Conservation (phyloP, 805 yeast species). For the Ogataea dorogensis region DNA sequence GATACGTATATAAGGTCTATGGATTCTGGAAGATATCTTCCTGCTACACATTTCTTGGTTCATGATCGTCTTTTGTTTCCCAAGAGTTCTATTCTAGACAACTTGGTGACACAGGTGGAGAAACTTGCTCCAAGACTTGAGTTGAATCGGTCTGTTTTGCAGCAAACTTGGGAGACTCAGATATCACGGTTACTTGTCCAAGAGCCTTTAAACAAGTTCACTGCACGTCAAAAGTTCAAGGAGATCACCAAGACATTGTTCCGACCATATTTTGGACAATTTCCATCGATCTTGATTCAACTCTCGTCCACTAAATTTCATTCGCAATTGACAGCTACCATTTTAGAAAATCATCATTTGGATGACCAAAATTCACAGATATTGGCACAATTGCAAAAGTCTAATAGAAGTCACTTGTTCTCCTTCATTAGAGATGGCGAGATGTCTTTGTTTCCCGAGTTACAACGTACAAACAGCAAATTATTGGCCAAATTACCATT, state of each 20-base stretch:
- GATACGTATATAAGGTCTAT: constrained; percentile 1
- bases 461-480: neutral
- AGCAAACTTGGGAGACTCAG: constrained; percentile 21
- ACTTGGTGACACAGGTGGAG: constrained; percentile 14
- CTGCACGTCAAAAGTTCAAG: constrained; percentile 12
- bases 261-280: constrained; percentile 12
- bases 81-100: constrained; percentile 19
- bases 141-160: constrained; percentile 3
- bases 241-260: constrained; percentile 24
- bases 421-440: constrained; percentile 1
- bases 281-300: neutral
- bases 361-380: neutral
- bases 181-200: constrained; percentile 9
- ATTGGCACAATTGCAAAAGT: neutral
- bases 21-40: constrained; percentile 11
- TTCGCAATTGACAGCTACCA: neutral
- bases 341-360: neutral
- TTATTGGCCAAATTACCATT: neutral
- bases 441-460: neutral
- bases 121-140: constrained; percentile 10
- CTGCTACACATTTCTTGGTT: constrained; percentile 23
- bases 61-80: constrained; percentile 28
- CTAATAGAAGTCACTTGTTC: neutral
- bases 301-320: constrained; percentile 5
- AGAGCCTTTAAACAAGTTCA: constrained; percentile 3